These are phyloP conservation scores for Passiflora organensis DNA, from an alignment of 345 rosid genomes.

Conservation along the genomic window DNA sequence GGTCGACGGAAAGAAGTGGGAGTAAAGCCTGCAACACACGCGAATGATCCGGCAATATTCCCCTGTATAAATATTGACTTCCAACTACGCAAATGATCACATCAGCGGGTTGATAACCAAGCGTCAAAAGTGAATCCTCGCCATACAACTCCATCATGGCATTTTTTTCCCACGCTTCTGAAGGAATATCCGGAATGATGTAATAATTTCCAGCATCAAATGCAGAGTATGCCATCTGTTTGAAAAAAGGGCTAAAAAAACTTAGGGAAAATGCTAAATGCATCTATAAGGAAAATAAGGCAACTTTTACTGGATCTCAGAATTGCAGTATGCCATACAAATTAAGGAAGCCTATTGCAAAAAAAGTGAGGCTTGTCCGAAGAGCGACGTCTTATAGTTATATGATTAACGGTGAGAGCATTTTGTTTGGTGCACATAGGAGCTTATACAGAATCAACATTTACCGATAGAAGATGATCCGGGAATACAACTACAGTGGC, in stretches of 20 bases:
- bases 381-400: too few relatives aligned
- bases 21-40: slow-evolving; percentile 61
- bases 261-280: too few relatives aligned
- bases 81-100: slow-evolving; percentile 66
- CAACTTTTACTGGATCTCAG: slow-evolving; percentile 6
- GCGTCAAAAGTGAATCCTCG: slow-evolving; percentile 27
- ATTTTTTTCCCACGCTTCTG: slow-evolving; percentile 57
- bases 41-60: slow-evolving; percentile 95
- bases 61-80: slow-evolving; percentile 77
- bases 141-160: slow-evolving; percentile 18
- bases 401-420: too few relatives aligned
- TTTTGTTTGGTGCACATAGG: too few relatives aligned
- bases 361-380: background rate
- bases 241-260: too few relatives aligned
- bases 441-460: background rate
- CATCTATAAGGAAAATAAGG: slow-evolving; percentile 5
- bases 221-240: slow-evolving; percentile 67
- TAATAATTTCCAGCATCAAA: slow-evolving; percentile 88
- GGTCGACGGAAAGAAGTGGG: slow-evolving; percentile 42
- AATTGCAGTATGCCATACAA: background rate
- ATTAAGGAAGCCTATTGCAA: background rate
- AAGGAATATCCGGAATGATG: slow-evolving; percentile 81
- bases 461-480: slow-evolving; percentile 75
- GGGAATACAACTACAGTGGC: slow-evolving; percentile 82
- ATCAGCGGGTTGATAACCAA: slow-evolving; percentile 48